phyloP scores from a whole-genome alignment of 202 grass and related monocot genomes.

The Panicum hallii region DNA sequence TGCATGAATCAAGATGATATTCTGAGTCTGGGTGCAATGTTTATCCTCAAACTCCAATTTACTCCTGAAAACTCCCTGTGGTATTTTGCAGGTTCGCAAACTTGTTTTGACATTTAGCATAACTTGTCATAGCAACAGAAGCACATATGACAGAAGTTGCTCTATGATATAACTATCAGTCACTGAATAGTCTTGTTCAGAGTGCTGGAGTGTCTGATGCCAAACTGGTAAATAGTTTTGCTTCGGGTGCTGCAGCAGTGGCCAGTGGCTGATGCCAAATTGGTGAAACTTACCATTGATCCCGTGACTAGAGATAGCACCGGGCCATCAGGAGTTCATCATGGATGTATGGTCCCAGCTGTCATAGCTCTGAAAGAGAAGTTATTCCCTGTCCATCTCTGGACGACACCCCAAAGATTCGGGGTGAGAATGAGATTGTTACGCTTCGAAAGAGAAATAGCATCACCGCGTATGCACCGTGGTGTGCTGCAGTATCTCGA shows the following conservation, averaged over 20 bases:
- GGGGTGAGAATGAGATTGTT: not conserved
- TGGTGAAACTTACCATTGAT: not conserved
- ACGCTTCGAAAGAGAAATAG: conserved; percentile 1
- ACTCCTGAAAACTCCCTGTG: not conserved
- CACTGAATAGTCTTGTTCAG: not conserved
- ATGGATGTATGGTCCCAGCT: conserved; percentile 26
- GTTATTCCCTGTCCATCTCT: conserved; percentile 39
- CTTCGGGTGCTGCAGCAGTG: not conserved
- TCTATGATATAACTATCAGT: not conserved
- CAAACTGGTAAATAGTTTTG: not conserved
- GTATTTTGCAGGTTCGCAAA: not conserved
- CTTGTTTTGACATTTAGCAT: not conserved
- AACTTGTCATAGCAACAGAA: not conserved
- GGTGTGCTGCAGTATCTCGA: too few species aligned
- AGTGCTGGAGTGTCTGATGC: not conserved
- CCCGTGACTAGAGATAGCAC: not conserved
- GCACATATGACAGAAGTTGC: not conserved
- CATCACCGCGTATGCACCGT: not conserved
- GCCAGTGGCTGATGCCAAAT: not conserved
- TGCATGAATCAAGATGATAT: conserved; percentile 3
- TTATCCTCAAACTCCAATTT: not conserved
- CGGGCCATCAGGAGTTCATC: conserved; percentile 18
- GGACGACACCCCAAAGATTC: conserved; percentile 13
- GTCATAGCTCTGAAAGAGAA: conserved; percentile 26
- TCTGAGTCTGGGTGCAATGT: conserved; percentile 32